Conservation (phyloP, 441 rosid genomes). For the Adansonia grandidieri region DNA sequence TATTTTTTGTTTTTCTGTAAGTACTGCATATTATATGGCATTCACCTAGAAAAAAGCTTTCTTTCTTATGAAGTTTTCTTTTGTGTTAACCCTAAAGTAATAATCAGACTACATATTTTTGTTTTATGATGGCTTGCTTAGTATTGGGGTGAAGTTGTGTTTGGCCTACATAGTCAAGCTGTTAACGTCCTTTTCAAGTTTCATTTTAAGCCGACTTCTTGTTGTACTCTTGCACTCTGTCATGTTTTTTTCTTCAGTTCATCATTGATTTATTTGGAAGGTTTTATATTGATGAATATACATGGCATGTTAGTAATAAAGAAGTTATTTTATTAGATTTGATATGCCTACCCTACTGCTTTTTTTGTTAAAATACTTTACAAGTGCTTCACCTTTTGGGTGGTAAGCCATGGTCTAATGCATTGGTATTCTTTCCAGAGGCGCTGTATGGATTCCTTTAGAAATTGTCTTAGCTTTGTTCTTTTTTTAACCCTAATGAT, state of each 20-base stretch:
- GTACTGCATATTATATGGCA: background rate
- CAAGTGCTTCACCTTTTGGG: background rate
- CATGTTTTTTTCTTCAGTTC: background rate
- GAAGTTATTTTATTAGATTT: background rate
- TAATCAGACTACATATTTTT: background rate
- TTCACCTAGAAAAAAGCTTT: background rate
- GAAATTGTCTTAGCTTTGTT: constrained; percentile 2
- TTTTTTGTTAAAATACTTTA: background rate
- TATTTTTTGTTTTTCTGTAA: background rate
- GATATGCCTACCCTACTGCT: background rate
- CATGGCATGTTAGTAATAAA: background rate
- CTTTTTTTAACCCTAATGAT: background rate
- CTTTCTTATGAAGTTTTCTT: background rate
- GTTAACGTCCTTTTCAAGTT: background rate
- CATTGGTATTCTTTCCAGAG: background rate
- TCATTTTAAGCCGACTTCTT: background rate
- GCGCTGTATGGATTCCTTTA: background rate
- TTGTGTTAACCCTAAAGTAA: background rate
- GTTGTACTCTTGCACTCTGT: background rate
- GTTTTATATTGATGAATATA: background rate
- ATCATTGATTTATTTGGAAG: background rate
- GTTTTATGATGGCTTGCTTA: background rate
- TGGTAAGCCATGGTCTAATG: background rate
- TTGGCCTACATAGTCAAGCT: background rate
- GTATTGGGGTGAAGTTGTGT: background rate